A percentile compares a stretch with the other conserved stretches of the same genome.
Evolutionary conservation across 2,329 filamentous ascomycete genomes (phyloP).

Genomic region (Epichloe coenophiala): DNA sequence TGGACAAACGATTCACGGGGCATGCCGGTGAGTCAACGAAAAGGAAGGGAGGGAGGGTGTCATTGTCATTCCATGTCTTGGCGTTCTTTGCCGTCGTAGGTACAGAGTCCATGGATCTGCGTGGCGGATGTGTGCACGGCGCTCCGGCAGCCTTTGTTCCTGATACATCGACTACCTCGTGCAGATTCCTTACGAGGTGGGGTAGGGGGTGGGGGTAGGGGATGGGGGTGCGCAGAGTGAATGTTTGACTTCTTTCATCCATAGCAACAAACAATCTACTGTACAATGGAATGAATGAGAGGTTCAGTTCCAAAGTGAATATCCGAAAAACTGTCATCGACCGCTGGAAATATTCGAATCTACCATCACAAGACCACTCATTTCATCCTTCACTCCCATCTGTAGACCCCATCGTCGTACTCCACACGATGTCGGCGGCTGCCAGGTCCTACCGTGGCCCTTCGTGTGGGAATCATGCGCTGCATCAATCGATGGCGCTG

Average conservation of each 20-base stretch:
- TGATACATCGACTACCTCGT: no score
- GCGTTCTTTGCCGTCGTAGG: not conserved
- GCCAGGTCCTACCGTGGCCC: constrained; percentile 23
- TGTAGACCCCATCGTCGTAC: constrained; percentile 26
- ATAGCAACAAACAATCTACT: no score
- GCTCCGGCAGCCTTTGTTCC: no score
- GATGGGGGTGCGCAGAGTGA: no score
- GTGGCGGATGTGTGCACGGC: not conserved
- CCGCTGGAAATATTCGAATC: no score
- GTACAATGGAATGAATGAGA: not conserved
- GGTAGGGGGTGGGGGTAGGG: no score
- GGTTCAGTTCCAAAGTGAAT: not conserved
- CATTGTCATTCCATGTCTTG: no score
- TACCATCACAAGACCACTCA: not conserved
- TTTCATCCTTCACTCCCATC: constrained; percentile 21
- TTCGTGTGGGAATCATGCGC: constrained; percentile 25
- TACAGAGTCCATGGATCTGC: not conserved
- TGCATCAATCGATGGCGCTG: constrained; percentile 26
- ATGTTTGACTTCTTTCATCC: no score
- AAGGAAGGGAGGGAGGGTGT: no score
- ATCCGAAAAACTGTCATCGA: no score
- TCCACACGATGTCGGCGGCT: constrained; percentile 21
- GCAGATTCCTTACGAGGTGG: no score
- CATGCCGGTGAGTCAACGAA: not conserved
- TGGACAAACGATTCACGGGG: not conserved